Percentiles rank a stretch among this genome's conserved stretches.
phyloP scores from a whole-genome alignment of 2,329 filamentous ascomycete genomes.

The Fusarium poae region DNA sequence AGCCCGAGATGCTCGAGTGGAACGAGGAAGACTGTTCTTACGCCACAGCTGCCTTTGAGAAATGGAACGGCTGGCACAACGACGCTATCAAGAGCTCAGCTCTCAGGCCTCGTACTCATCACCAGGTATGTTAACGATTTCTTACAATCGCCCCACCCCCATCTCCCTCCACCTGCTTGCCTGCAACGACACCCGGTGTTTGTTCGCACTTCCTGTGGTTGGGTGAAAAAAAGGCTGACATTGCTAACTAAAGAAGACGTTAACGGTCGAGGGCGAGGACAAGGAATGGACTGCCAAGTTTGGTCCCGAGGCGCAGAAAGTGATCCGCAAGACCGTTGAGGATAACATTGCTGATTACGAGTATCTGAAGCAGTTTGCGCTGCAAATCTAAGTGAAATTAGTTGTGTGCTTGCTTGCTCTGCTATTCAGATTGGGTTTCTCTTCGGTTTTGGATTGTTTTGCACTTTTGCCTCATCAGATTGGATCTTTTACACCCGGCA shows the following conservation, averaged over 20 bases:
- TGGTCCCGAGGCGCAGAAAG: constrained; percentile 76
- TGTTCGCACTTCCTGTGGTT: constrained; percentile 43
- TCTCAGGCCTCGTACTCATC: constrained; percentile 76
- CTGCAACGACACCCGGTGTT: constrained; percentile 42
- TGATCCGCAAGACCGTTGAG: constrained; percentile 78
- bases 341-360: constrained; percentile 82
- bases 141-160: constrained; percentile 18
- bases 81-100: constrained; percentile 88
- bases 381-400: constrained; percentile 33
- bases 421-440: constrained; percentile 21
- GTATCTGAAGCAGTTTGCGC: constrained; percentile 79
- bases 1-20: constrained; percentile 86
- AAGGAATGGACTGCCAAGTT: constrained; percentile 80
- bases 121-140: constrained; percentile 63
- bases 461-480: constrained; percentile 23
- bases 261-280: constrained; percentile 75
- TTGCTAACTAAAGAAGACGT: constrained; percentile 64
- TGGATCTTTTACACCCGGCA: constrained; percentile 22
- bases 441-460: constrained; percentile 16
- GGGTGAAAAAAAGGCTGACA: constrained; percentile 38
- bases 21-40: constrained; percentile 78
- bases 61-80: constrained; percentile 97
- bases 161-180: constrained; percentile 38
- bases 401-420: constrained; percentile 7
- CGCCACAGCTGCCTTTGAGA: constrained; percentile 85